Evolutionary conservation across 768 basidiomycete genomes (phyloP).

Genomic region (Polyporus arcularius): DNA sequence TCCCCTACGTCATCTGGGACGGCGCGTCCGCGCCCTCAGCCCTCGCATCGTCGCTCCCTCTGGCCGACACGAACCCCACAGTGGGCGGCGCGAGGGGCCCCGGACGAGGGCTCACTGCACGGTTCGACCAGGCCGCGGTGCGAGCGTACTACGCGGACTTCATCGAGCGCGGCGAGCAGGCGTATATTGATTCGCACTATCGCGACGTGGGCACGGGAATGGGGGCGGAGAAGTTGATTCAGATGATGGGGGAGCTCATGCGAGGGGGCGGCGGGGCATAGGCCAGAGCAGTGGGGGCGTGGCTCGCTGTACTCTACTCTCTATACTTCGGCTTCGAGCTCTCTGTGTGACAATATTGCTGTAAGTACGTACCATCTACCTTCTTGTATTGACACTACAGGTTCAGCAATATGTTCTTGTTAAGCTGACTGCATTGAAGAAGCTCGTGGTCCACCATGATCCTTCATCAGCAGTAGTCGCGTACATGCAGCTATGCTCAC

Average conservation of each 20-base stretch:
- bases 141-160: constrained; percentile 7
- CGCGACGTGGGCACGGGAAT: constrained; percentile 4
- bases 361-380: no score
- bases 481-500: no score
- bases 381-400: no score
- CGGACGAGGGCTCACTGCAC: background rate
- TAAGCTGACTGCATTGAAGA: no score
- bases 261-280: background rate
- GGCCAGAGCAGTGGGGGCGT: no score
- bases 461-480: no score
- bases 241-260: background rate
- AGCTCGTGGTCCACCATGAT: no score
- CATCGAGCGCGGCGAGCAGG: constrained; percentile 7
- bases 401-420: no score
- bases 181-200: constrained; percentile 6
- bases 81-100: background rate
- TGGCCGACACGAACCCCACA: background rate
- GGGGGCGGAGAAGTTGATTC: background rate
- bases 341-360: no score
- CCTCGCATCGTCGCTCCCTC: background rate
- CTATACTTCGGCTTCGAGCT: no score
- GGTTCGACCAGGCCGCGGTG: constrained; percentile 3
- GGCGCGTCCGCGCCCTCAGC: no score
- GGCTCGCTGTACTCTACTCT: no score
- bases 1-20: background rate